Evolutionary conservation across 2,329 filamentous ascomycete genomes (phyloP).

Genomic region (Colletotrichum sp.): DNA sequence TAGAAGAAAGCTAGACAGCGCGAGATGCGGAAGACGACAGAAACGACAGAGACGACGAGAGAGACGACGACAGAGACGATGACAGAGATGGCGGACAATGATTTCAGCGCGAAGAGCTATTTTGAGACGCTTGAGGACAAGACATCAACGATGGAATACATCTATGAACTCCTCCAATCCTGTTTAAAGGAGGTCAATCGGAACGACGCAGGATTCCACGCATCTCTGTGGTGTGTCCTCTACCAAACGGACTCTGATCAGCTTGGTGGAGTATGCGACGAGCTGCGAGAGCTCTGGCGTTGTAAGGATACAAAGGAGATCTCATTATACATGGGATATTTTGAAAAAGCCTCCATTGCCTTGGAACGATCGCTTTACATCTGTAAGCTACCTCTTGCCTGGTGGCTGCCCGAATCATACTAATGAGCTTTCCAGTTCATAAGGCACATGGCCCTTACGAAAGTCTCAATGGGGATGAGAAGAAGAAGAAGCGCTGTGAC

Average conservation of each 20-base stretch:
- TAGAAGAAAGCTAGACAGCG: background rate
- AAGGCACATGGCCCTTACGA: background rate
- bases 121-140: background rate
- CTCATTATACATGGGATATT: background rate
- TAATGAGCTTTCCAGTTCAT: background rate
- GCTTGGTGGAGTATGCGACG: background rate
- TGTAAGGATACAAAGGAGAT: background rate
- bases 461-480: background rate
- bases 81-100: background rate
- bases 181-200: background rate
- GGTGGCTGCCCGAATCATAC: background rate
- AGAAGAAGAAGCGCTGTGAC: background rate
- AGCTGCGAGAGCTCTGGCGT: background rate
- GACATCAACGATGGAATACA: background rate
- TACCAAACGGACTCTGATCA: background rate
- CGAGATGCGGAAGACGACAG: background rate
- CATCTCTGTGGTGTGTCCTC: background rate
- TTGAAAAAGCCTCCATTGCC: background rate
- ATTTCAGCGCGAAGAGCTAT: background rate
- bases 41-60: background rate
- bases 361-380: background rate
- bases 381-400: background rate
- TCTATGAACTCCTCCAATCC: background rate
- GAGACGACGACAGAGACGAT: background rate
- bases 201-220: background rate